phyloP scores from a whole-genome alignment of 495 filamentous ascomycete genomes.

The Annulohypoxylon bovei region DNA sequence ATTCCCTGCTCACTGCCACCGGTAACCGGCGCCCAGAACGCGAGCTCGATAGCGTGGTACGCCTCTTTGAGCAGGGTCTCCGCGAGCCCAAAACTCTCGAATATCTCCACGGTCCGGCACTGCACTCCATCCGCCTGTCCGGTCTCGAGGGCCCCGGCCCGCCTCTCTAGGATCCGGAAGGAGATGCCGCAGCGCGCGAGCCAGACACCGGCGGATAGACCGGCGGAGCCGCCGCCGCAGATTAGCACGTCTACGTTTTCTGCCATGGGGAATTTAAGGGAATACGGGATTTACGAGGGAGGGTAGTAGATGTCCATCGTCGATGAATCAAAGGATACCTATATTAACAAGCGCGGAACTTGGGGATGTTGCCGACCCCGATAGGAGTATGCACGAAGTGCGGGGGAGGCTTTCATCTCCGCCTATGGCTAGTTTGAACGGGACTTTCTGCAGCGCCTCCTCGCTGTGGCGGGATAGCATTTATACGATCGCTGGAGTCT shows the following conservation, averaged over 20 bases:
- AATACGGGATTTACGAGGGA: not conserved
- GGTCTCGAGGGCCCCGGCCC: slow-evolving; percentile 65
- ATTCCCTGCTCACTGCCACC: slow-evolving; percentile 45
- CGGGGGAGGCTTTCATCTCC: not conserved
- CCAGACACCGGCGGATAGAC: slow-evolving; percentile 74
- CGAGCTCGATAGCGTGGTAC: slow-evolving; percentile 74
- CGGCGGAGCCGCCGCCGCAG: slow-evolving; percentile 73
- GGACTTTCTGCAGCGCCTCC: not conserved
- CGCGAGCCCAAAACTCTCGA: slow-evolving; percentile 78
- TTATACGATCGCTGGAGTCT: not conserved
- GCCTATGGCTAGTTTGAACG: not conserved
- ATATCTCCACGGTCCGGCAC: slow-evolving; percentile 81
- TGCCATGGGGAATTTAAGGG: not conserved
- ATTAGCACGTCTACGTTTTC: slow-evolving; percentile 65
- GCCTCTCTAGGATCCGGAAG: slow-evolving; percentile 72
- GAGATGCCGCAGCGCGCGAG: slow-evolving; percentile 68
- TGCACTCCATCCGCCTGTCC: slow-evolving; percentile 89
- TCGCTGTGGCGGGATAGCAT: not conserved
- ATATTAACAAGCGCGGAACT: not conserved
- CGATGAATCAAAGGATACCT: not conserved
- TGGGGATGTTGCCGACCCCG: not conserved
- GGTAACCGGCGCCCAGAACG: slow-evolving; percentile 64
- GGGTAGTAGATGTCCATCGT: not conserved
- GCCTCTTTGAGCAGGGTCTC: slow-evolving; percentile 77
- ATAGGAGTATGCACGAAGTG: not conserved